Percentiles rank a stretch among this genome's conserved stretches.
phyloP scores from a whole-genome alignment of 176 grass and related monocot species.

The Aegilops umbellulata region DNA sequence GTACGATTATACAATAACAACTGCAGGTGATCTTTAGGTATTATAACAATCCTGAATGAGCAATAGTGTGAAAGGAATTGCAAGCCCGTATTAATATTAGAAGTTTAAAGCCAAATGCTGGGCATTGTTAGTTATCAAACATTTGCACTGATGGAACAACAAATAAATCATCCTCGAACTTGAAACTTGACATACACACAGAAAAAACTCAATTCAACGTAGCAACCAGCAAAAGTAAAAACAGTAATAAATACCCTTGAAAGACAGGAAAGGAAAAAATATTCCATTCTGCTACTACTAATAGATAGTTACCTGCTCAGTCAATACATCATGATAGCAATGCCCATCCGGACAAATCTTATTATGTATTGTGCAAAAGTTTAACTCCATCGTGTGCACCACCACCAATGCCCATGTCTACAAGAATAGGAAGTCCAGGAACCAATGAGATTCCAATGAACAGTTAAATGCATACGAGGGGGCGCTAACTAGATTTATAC shows the following conservation, averaged over 20 bases:
- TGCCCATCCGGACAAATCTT: neutral
- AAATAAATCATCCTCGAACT: neutral
- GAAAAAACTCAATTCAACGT: neutral
- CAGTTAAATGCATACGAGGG: too few species aligned
- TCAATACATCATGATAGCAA: neutral
- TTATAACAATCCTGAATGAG: neutral
- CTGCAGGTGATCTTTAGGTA: too few species aligned
- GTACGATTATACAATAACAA: too few species aligned
- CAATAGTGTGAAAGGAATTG: neutral
- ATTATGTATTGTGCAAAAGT: neutral
- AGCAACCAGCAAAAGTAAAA: neutral
- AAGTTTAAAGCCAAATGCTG: neutral
- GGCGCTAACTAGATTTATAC: too few species aligned
- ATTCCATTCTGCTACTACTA: neutral
- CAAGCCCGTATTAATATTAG: neutral
- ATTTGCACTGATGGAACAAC: neutral
- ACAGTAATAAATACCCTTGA: neutral
- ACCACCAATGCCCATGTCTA: too few species aligned
- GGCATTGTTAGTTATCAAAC: neutral
- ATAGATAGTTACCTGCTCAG: neutral
- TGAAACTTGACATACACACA: neutral
- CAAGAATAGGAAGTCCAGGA: too few species aligned
- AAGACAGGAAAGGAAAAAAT: neutral
- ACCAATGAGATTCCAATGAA: too few species aligned
- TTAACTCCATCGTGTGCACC: too few species aligned